These are phyloP conservation scores for Cercophora samala DNA, from an alignment of 495 filamentous ascomycete species.

Conservation along the genomic window DNA sequence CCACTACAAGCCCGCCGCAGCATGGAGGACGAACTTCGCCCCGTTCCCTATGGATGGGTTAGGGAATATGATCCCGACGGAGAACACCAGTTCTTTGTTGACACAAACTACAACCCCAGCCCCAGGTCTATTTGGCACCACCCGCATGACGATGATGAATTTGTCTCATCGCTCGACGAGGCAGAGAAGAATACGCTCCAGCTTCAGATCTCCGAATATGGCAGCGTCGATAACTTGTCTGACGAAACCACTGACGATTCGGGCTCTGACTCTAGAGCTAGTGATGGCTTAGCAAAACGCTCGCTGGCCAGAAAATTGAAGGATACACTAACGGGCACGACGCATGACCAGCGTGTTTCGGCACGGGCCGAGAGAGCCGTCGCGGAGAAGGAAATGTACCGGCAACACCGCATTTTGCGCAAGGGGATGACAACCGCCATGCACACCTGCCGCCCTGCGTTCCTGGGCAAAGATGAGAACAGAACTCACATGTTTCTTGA, in stretches of 20 bases:
- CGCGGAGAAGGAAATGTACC: conserved; percentile 26
- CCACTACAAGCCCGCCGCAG: conserved; percentile 27
- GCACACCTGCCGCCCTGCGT: conserved; percentile 18
- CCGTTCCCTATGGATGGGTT: conserved; percentile 29
- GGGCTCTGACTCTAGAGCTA: background rate
- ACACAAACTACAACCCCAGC: conserved; percentile 23
- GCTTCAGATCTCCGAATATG: conserved; percentile 5
- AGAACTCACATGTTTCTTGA: conserved; percentile 26
- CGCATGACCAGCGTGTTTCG: conserved; percentile 23
- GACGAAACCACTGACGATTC: conserved; percentile 24
- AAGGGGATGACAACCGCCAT: conserved; percentile 24
- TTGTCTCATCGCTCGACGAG: conserved; percentile 16
- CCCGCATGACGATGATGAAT: conserved; percentile 32
- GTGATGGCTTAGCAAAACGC: background rate
- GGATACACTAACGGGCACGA: conserved; percentile 28
- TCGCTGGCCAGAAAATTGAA: conserved; percentile 26
- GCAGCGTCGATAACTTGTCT: conserved; percentile 14
- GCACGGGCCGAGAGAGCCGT: conserved; percentile 17
- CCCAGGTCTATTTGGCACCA: conserved; percentile 34
- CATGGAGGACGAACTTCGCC: conserved; percentile 37
- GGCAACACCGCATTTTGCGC: conserved; percentile 27
- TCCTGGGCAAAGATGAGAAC: conserved; percentile 23
- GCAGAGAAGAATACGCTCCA: conserved; percentile 5
- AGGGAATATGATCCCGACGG: conserved; percentile 30
- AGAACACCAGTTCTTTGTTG: conserved; percentile 37